Evolutionary conservation across 495 filamentous ascomycete genomes (phyloP).

Genomic region (Saxispiralis lemnorum): DNA sequence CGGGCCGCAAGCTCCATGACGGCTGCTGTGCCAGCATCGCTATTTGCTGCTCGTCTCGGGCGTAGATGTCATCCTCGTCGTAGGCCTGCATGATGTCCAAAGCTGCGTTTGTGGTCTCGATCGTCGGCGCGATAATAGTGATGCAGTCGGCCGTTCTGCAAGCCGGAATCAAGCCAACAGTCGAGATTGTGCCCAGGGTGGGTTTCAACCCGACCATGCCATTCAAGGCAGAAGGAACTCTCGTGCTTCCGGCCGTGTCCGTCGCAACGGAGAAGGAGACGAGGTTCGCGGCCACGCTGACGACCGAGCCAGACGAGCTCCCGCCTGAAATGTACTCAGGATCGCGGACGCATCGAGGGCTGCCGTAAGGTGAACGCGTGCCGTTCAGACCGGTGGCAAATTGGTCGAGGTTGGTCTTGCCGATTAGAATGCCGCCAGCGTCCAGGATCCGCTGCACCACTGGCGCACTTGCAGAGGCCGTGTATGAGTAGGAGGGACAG

Average conservation of each 20-base stretch:
- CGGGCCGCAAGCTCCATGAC: conserved; percentile 28
- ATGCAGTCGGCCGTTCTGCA: conserved; percentile 44
- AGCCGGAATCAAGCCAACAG: conserved; percentile 40
- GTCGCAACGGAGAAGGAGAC: conserved; percentile 47
- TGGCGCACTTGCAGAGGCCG: conserved; percentile 26
- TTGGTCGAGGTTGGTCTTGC: conserved; percentile 53
- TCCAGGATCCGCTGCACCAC: conserved; percentile 25
- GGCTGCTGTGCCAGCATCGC: conserved; percentile 30
- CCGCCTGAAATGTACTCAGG: conserved; percentile 41
- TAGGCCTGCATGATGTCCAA: conserved; percentile 34
- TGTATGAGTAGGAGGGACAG: conserved; percentile 36
- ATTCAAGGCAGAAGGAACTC: conserved; percentile 45
- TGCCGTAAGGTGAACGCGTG: conserved; percentile 44
- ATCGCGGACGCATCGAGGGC: conserved; percentile 33
- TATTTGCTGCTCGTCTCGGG: conserved; percentile 25
- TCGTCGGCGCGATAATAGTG: conserved; percentile 35
- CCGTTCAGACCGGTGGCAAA: conserved; percentile 43
- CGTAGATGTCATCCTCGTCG: conserved; percentile 39
- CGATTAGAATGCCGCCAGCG: conserved; percentile 42
- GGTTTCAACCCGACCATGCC: conserved; percentile 50
- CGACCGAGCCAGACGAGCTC: conserved; percentile 43
- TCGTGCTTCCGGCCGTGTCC: conserved; percentile 48
- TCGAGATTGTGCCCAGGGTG: conserved; percentile 43
- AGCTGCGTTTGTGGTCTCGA: conserved; percentile 35
- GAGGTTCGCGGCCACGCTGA: conserved; percentile 37